Base-by-base conservation (phyloP, 257 asterid genomes). In the Scutellaria baicalensis region DNA sequence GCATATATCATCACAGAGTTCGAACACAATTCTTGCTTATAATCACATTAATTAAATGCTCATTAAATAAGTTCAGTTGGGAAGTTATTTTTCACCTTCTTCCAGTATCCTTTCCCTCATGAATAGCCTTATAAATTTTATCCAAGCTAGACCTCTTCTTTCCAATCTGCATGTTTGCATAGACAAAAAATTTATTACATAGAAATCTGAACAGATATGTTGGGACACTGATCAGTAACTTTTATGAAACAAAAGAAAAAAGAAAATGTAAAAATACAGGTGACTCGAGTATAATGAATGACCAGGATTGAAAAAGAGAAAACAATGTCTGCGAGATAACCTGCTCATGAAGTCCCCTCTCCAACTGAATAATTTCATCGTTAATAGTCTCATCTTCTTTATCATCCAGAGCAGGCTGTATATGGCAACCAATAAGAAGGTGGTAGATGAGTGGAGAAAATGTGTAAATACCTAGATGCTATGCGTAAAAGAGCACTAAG, bases 361-460 rank as follows among this genome's bases (percentile, higher is more conserved):
- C 85, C 72, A 90, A 82, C 71, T 81, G 86, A 71, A 64, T 48
- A 71, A 85, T 71, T 77, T 90, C 90, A 75, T 84, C 84, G 54
- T 84, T 73, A 79, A 85, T 84, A 48, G 67, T 73, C 61, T 81
- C 89, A 67, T 85, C 91, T 66, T 88, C 97, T 74, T 84, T 88
- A 75, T 86, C 97, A 57, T 82, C 86, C 78, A 90, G 82, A 33
- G 82, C 88, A 47, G 97, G 95, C 97, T 90, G 88, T 66, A 67
- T 64, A 56, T 73, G 18, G 21, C 35, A 70, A 61, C 64, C 59
- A 72, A 70, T 17, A 62, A 73, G 76, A 8, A 48, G 69, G 63
- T 68, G 48, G 18, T 7, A 69, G 51, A 49, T 52, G 33, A 70
- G 16, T 9, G 33, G 54, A 66, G 57, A 10, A 10, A 20, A 61